Evolutionary conservation across 805 yeast genomes (phyloP), one percentile per base, ranked within the genome.

Genomic region (Candida wancherniae): DNA sequence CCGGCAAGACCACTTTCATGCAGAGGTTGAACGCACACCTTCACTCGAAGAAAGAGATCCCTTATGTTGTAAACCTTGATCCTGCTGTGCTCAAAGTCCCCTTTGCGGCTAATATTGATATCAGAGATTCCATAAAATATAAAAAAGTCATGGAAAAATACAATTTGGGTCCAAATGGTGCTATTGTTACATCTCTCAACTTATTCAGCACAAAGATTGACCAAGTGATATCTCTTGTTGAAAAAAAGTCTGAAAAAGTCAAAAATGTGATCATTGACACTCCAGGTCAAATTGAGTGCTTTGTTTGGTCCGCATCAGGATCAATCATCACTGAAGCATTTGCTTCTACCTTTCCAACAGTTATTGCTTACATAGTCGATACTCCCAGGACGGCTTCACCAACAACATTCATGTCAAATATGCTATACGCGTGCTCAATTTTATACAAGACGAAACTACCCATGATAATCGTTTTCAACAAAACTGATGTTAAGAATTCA

Each of bases 271-370:
- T 92, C 21, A 75, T 90, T 29, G 99, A 92, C 60, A 92, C 99
- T 1, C 99, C 99, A 0, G 99, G 99, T 9, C 99, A 92, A 60
- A 92, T 92, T 40, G 99, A 92, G 59, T 88, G 97, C 63, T 92
- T 92, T 56, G 87, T 92, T 24, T 92, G 99, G 98, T 80, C 94
- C 26, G 98, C 98, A 0, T 84, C 95, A 14, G 99, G 99, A 9
- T 75, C 96, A 14, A 92, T 92, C 40, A 83, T 92, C 37, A 90
- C 97, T 1, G 98, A 92, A 54, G 87, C 97, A 0, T 84, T 92
- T 62, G 98, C 97, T 1, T 82, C 95, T 0, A 77, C 94, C 4
- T 85, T 86, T 55, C 99, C 99, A 11, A 92, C 98, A 0, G 85
- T 92, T 16, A 76, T 92, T 41, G 97, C 97, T 0, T 92, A 92